Percentiles rank a stretch among this genome's conserved stretches.
These are phyloP conservation scores for Trichocomaceae sp. DNA, from an alignment of 2,329 filamentous ascomycete genomes.

Conservation along the genomic window DNA sequence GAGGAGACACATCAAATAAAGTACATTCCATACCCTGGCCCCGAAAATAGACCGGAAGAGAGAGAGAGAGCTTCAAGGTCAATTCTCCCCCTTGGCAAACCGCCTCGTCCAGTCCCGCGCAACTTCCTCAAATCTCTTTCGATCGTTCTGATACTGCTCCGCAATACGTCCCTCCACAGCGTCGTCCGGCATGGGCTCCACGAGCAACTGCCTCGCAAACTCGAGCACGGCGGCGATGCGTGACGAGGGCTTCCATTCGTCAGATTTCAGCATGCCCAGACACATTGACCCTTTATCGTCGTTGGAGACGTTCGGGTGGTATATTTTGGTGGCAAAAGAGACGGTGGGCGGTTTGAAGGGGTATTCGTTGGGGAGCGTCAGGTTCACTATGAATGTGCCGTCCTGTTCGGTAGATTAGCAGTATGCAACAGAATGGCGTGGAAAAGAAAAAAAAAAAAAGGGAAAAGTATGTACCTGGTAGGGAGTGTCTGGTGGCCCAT, in stretches of 20 bases:
- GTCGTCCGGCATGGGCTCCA: slow-evolving; percentile 81
- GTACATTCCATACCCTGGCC: too few relatives aligned
- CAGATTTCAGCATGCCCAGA: slow-evolving; percentile 70
- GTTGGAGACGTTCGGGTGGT: slow-evolving; percentile 92
- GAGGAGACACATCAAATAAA: too few relatives aligned
- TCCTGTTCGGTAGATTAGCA: slow-evolving; percentile 42
- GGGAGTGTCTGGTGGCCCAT: slow-evolving; percentile 58
- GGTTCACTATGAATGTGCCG: slow-evolving; percentile 66
- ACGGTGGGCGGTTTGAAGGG: slow-evolving; percentile 82
- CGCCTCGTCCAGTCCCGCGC: slow-evolving; percentile 66
- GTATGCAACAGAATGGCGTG: background rate
- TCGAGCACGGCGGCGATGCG: slow-evolving; percentile 69
- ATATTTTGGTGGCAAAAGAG: slow-evolving; percentile 81
- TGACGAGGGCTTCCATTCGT: slow-evolving; percentile 87
- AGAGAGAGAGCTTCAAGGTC: background rate
- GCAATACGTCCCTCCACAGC: slow-evolving; percentile 81
- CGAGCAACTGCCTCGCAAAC: slow-evolving; percentile 65
- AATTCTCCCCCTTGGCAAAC: slow-evolving; percentile 53
- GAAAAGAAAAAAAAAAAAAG: background rate
- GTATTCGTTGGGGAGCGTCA: slow-evolving; percentile 71
- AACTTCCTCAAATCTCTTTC: slow-evolving; percentile 64
- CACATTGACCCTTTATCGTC: slow-evolving; percentile 81
- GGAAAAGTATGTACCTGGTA: slow-evolving; percentile 50
- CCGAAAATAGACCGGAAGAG: background rate
- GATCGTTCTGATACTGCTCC: slow-evolving; percentile 69